A percentile compares a stretch with the other conserved stretches of the same genome.
Conservation (phyloP, 306 rosid species). For the Fragaria nilgerrensis region DNA sequence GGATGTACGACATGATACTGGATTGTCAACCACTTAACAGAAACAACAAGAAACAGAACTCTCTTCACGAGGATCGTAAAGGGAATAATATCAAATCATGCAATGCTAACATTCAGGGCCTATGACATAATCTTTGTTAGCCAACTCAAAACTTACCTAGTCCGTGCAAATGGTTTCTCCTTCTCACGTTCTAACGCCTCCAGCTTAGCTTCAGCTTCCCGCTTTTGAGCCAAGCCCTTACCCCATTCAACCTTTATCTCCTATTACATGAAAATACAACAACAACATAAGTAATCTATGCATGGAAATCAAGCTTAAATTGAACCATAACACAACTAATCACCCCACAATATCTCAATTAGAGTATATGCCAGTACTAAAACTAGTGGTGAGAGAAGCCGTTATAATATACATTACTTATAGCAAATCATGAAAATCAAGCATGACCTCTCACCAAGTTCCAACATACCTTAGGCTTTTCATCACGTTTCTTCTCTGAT, state of each 20-base stretch:
- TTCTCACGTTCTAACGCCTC: conserved; percentile 84
- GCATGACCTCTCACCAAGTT: background rate
- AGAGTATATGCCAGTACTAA: background rate
- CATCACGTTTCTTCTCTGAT: conserved; percentile 61
- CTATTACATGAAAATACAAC: conserved; percentile 34
- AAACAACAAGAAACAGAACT: background rate
- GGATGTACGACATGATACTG: background rate
- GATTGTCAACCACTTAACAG: background rate
- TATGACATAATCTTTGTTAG: background rate
- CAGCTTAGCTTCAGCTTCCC: conserved; percentile 77
- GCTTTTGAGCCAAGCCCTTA: conserved; percentile 92
- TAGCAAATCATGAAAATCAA: background rate
- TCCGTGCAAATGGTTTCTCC: conserved; percentile 81
- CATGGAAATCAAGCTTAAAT: background rate
- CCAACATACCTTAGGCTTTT: conserved; percentile 79
- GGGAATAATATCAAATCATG: background rate
- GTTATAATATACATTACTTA: background rate
- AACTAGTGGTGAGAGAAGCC: background rate
- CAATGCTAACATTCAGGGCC: background rate
- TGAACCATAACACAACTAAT: background rate
- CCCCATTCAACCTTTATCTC: conserved; percentile 91
- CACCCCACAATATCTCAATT: background rate
- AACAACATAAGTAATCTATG: background rate
- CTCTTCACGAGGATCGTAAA: background rate
- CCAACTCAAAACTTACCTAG: conserved; percentile 47